Conservation (phyloP, 345 rosid species). For the sweet orange (Citrus sinensis) region DVS_A1.0 CM039161.1:151001-151500, state of each 20-base stretch:
- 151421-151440: no score
- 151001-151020: neutral
- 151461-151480: no score
- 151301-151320: no score
- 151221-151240: constrained; percentile 23
- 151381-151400: no score
- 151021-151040: no score
- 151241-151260: neutral
- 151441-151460: no score
- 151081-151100: neutral
- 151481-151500: no score
- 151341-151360: no score
- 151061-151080: constrained; percentile 7
- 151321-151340: no score
- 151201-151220: neutral
- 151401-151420: no score
- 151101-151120: neutral
- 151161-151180: neutral
- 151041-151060: neutral
- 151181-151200: neutral
- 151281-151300: neutral
- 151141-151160: neutral
- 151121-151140: neutral
- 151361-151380: no score
- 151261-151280: neutral